phyloP scores from a whole-genome alignment of 2,329 filamentous ascomycete species.

The Rutstroemia sp. region DNA sequence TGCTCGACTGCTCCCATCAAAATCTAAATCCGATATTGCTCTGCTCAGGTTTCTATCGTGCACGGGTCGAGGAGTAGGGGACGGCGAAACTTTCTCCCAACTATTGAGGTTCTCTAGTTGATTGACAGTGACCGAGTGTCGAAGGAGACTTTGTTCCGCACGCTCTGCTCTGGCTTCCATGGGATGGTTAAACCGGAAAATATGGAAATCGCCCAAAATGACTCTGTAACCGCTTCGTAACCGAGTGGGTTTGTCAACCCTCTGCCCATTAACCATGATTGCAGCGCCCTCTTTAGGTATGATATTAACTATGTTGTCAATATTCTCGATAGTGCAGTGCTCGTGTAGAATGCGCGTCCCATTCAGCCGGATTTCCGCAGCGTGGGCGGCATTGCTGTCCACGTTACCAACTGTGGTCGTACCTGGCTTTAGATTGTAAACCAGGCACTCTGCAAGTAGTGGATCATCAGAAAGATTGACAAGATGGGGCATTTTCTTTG shows the following conservation, averaged over 20 bases:
- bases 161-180: constrained; percentile 91
- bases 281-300: constrained; percentile 86
- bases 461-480: constrained; percentile 97
- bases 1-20: constrained; percentile 58
- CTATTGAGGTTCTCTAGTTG: constrained; percentile 50
- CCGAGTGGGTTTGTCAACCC: constrained; percentile 77
- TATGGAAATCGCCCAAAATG: constrained; percentile 96
- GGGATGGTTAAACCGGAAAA: constrained; percentile 96
- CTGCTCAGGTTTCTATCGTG: constrained; percentile 80
- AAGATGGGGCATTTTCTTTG: constrained; percentile 98
- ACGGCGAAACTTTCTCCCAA: constrained; percentile 51
- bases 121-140: constrained; percentile 67
- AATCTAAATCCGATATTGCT: constrained; percentile 67
- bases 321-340: constrained; percentile 90
- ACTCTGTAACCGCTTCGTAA: constrained; percentile 89
- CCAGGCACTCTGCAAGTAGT: constrained; percentile 86
- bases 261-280: constrained; percentile 95
- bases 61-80: constrained; percentile 50
- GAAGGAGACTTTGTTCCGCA: constrained; percentile 77
- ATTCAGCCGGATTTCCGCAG: constrained; percentile 86
- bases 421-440: constrained; percentile 96
- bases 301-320: constrained; percentile 84
- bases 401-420: constrained; percentile 92
- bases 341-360: constrained; percentile 87
- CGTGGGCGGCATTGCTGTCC: constrained; percentile 66